Evolutionary conservation across 2,329 filamentous ascomycete species (phyloP).

Genomic region (Pseudodiploospora longispora): DNA sequence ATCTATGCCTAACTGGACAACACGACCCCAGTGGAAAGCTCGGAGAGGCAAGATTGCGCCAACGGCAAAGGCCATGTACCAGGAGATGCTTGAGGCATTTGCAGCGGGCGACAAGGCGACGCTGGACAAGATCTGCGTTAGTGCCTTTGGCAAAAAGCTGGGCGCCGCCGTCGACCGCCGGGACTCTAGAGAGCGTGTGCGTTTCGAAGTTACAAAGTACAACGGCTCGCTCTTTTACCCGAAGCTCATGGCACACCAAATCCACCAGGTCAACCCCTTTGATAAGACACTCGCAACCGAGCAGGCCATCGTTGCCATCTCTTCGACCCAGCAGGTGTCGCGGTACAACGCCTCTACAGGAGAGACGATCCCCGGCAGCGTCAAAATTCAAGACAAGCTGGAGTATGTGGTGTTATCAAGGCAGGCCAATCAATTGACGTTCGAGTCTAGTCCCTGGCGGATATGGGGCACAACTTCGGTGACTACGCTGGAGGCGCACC

Average conservation of each 20-base stretch:
- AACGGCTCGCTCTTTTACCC: conserved; percentile 33
- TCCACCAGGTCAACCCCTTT: conserved; percentile 37
- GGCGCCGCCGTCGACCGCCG: conserved; percentile 45
- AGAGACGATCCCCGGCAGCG: conserved; percentile 35
- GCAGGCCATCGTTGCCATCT: conserved; percentile 52
- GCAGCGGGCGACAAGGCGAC: conserved; percentile 47
- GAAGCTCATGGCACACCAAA: conserved; percentile 47
- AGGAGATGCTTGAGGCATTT: conserved; percentile 52
- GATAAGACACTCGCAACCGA: conserved; percentile 31
- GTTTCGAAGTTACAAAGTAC: conserved; percentile 50
- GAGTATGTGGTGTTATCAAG: conserved; percentile 60
- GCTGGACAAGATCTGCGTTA: conserved; percentile 46
- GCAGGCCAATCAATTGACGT: conserved; percentile 36
- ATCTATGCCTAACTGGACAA: conserved; percentile 37
- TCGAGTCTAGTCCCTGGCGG: conserved; percentile 46
- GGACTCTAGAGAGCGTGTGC: conserved; percentile 32
- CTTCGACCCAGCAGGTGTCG: conserved; percentile 46
- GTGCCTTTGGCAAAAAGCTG: conserved; percentile 44
- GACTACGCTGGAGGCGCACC: conserved; percentile 37
- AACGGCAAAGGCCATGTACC: conserved; percentile 51
- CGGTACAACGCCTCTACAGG: conserved; percentile 31
- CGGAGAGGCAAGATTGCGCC: conserved; percentile 35
- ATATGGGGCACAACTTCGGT: conserved; percentile 56
- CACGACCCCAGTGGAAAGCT: conserved; percentile 35
- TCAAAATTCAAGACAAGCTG: conserved; percentile 43